Base-by-base conservation (phyloP, 305 asterid genomes). In the Rubia occidens region DNA sequence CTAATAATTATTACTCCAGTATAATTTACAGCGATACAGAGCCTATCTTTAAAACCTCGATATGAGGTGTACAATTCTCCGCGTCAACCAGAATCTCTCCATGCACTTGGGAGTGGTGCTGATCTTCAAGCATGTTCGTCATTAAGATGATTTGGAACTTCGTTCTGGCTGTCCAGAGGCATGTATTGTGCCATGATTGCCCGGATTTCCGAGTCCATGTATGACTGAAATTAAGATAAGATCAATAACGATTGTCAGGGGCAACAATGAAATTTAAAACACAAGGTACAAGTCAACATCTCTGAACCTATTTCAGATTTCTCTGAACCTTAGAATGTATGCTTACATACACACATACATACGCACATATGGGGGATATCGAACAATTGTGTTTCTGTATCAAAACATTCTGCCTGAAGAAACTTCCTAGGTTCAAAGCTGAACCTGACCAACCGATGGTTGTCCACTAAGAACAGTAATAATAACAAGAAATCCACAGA, bases 161-260 rank as follows among this genome's bases (percentile, higher is more conserved):
- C 96, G 69, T 73, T 76, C 80, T 93, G 98, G 72, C 87, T 82
- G 85, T 89, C 96, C 47, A 92, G 86, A 37, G 98, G 98, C 96
- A 92, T 92, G 84, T 88, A 92, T 70, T 92, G 98, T 55, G 98
- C 93, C 98, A 92, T 89, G 71, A 92, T 89, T 42, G 98, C 98
- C 80, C 95, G 83, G 73, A 92, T 92, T 82, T 92, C 98, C 0
- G 98, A 85, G 72, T 89, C 98, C 98, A 92, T 92, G 71, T 92
- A 92, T 18, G 95, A 76, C 96, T 92, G 95, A 60, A 78, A 72
- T 71, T 45, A 45, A 66, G 77, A 62, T 14, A 71, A 7, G 20
- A 56, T 42, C 55, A 59, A 47, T 47, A 56, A 17, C 49, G 54
- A 39, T 6, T 11, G 6, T 32, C 3, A 32, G 35, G 35, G 35